Evolutionary conservation across 2,329 filamentous ascomycete species (phyloP).

Genomic region (Leptographium wingfieldii): DNA sequence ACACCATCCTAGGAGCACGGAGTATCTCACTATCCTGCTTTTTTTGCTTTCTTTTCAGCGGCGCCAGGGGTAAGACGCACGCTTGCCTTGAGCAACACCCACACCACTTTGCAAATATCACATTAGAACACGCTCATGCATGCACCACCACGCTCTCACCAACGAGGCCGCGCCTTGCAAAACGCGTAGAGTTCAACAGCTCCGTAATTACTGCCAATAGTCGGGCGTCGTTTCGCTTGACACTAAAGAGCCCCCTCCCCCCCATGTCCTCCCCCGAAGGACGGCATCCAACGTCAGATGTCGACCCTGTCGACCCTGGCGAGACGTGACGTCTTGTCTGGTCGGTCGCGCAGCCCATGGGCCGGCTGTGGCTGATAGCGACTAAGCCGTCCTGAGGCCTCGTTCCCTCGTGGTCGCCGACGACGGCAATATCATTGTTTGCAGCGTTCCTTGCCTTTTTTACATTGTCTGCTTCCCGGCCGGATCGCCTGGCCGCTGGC

Average conservation of each 20-base stretch:
- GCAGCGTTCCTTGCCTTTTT: not conserved
- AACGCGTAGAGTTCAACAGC: not conserved
- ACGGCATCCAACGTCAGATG: conserved; percentile 1
- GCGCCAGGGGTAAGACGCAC: not conserved
- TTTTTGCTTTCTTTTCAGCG: not conserved
- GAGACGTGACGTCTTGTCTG: not conserved
- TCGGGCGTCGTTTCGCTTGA: not conserved
- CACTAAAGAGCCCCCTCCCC: not conserved
- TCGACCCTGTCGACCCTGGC: not conserved
- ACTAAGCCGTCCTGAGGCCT: not conserved
- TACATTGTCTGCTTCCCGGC: not conserved
- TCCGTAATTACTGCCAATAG: conserved; percentile 6
- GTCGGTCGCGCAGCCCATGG: not conserved
- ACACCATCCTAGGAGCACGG: not conserved
- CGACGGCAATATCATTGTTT: not conserved
- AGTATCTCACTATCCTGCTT: too few species aligned
- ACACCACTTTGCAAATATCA: not conserved
- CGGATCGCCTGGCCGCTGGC: not conserved
- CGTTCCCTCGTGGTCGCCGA: not conserved
- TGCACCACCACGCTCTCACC: not conserved
- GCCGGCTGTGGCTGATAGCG: not conserved
- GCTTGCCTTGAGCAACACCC: not conserved
- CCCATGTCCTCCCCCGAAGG: not conserved
- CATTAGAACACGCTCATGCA: conserved; percentile 4
- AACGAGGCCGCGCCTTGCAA: not conserved